Evolutionary conservation across 2,329 filamentous ascomycete genomes (phyloP), one percentile per base, ranked within the genome.

Genomic region (Knoxdaviesia proteae): DNA sequence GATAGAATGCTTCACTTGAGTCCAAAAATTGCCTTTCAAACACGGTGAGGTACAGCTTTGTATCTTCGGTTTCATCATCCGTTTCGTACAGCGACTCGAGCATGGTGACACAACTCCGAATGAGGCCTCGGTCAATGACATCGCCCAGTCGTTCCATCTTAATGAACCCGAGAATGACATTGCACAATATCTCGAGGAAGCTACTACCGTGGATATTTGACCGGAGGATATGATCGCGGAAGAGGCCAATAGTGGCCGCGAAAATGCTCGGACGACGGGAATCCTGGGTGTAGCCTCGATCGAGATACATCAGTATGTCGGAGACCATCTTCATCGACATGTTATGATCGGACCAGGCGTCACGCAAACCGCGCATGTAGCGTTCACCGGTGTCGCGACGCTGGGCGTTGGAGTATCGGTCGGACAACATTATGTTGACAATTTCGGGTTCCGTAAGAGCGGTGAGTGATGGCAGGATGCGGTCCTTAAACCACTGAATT

Each of bases 221-320:
- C 32, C 74, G 73, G 6, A 98, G 66, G 38, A 98, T 81, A 50
- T 86, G 69, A 51, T 94, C 84, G 35, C 88, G 77, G 58, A 93
- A 98, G 2, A 94, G 66, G 3, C 79, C 79, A 66, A 98, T 93
- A 3, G 84, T 78, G 7, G 80, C 74, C 9, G 79, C 73, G 55
- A 87, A 94, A 43, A 94, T 90, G 0, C 81, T 80, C 0, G 84
- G 78, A 5, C 74, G 69, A 46, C 77, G 72, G 5, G 61, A 53
- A 48, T 92, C 84, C 34, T 76, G 67, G 41, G 76, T 80, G 53
- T 82, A 86, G 32, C 87, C 78, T 41, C 86, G 80, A 55, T 98
- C 88, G 67, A 98, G 84, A 55, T 94, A 94, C 86, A 96, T 94
- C 42, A 96, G 68, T 33, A 96, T 84, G 57, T 96, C 90, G 4